Evolutionary conservation across 345 rosid species (phyloP).

Genomic region (Lagerstroemia speciosa): DNA sequence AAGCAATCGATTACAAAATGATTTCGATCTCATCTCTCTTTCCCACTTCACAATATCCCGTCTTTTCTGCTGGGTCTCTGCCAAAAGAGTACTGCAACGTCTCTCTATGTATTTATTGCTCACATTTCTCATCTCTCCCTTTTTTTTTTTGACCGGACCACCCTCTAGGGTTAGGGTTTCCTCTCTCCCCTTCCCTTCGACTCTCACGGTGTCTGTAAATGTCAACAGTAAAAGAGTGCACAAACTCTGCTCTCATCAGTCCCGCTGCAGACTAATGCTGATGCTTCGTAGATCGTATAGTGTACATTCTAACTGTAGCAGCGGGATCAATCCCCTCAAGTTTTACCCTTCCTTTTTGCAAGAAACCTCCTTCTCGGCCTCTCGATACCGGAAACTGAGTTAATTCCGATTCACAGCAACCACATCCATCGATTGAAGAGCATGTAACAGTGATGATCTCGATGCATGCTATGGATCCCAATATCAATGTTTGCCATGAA

Average conservation of each 20-base stretch:
- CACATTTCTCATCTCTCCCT: not conserved
- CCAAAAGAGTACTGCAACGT: slow-evolving; percentile 1
- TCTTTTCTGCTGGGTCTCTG: slow-evolving; percentile 10
- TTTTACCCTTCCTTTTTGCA: not conserved
- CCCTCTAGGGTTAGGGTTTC: not conserved
- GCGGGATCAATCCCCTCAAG: not conserved
- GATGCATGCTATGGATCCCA: too few relatives aligned
- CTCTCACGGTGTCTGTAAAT: not conserved
- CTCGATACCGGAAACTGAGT: too few relatives aligned
- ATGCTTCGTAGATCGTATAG: not conserved
- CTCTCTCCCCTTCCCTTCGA: not conserved
- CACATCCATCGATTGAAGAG: too few relatives aligned
- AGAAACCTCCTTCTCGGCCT: not conserved
- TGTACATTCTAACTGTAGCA: not conserved
- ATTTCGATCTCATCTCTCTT: slow-evolving; percentile 15
- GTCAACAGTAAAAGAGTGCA: slow-evolving; percentile 4
- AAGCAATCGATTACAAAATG: slow-evolving; percentile 50
- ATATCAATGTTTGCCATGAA: too few relatives aligned
- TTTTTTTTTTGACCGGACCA: not conserved
- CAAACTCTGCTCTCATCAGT: slow-evolving; percentile 1
- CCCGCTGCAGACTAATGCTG: not conserved
- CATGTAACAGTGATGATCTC: too few relatives aligned
- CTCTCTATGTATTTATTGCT: slow-evolving; percentile 5
- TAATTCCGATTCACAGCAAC: too few relatives aligned
- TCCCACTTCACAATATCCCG: slow-evolving; percentile 3